Conservation (phyloP, 108 stramenopile species). For the Skeletonema marinoi region DNA sequence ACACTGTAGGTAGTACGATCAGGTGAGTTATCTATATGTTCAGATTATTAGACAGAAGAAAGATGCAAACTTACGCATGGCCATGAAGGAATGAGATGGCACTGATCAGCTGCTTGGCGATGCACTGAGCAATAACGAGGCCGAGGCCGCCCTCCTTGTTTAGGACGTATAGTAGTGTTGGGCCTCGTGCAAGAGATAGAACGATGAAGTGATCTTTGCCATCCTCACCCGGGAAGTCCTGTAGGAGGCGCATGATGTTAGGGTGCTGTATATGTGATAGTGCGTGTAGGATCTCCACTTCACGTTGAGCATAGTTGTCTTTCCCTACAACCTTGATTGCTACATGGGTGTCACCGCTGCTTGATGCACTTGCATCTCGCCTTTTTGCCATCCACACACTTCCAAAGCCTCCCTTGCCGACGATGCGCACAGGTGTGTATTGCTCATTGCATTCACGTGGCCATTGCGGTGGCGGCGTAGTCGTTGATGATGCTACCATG, state of each 20-base stretch:
- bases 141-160: slow-evolving; percentile 79
- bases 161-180: slow-evolving; percentile 74
- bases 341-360: too few species aligned
- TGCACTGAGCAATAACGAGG: slow-evolving; percentile 63
- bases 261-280: too few species aligned
- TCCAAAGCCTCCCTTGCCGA: too few species aligned
- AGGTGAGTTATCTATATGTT: too few species aligned
- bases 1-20: too few species aligned
- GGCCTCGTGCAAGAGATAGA: slow-evolving; percentile 52
- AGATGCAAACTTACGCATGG: too few species aligned
- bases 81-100: slow-evolving; percentile 84
- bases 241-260: slow-evolving; percentile 78
- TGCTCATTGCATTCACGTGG: slow-evolving; percentile 63
- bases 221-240: slow-evolving; percentile 49
- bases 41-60: too few species aligned
- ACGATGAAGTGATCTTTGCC: slow-evolving; percentile 13
- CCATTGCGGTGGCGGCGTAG: slow-evolving; percentile 51
- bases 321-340: too few species aligned
- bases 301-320: too few species aligned
- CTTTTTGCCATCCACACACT: too few species aligned
- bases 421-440: slow-evolving; percentile 72
- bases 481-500: not conserved
- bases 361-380: too few species aligned
- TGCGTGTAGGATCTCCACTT: too few species aligned
- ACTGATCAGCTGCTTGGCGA: slow-evolving; percentile 73